Evolutionary conservation across 2,329 filamentous ascomycete species (phyloP).

Genomic region (Arthrinium puccinioides): DNA sequence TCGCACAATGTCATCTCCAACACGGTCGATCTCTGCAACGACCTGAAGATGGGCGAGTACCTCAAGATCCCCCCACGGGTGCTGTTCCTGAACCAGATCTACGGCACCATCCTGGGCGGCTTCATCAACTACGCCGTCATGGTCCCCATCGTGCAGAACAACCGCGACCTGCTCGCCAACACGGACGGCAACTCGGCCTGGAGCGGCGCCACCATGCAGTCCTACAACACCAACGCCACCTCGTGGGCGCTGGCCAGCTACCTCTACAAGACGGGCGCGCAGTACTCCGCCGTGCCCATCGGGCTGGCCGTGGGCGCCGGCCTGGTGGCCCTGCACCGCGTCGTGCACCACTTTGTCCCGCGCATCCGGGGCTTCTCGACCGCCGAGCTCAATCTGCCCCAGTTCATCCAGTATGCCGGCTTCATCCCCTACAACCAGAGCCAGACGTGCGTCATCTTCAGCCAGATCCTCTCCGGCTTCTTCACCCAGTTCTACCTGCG

Average conservation of each 20-base stretch:
- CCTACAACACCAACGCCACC: constrained; percentile 37
- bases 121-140: constrained; percentile 49
- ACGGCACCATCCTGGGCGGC: constrained; percentile 45
- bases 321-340: constrained; percentile 35
- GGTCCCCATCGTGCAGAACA: constrained; percentile 42
- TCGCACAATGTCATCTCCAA: constrained; percentile 49
- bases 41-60: constrained; percentile 53
- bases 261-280: constrained; percentile 37
- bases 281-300: constrained; percentile 41
- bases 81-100: constrained; percentile 51
- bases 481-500: constrained; percentile 44
- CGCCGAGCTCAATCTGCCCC: constrained; percentile 41
- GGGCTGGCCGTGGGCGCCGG: constrained; percentile 41
- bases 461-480: constrained; percentile 35
- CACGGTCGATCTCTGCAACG: constrained; percentile 40
- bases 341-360: constrained; percentile 37
- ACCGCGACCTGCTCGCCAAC: constrained; percentile 38
- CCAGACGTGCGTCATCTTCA: constrained; percentile 48
- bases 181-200: constrained; percentile 41
- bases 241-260: constrained; percentile 46
- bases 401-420: constrained; percentile 47
- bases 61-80: constrained; percentile 47
- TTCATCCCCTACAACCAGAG: constrained; percentile 47
- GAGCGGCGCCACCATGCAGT: constrained; percentile 45
- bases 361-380: constrained; percentile 34